Percentiles rank a stretch among this genome's conserved stretches.
Conservation (phyloP, 73 alveolate genomes). For the Stentor coeruleus region DNA sequence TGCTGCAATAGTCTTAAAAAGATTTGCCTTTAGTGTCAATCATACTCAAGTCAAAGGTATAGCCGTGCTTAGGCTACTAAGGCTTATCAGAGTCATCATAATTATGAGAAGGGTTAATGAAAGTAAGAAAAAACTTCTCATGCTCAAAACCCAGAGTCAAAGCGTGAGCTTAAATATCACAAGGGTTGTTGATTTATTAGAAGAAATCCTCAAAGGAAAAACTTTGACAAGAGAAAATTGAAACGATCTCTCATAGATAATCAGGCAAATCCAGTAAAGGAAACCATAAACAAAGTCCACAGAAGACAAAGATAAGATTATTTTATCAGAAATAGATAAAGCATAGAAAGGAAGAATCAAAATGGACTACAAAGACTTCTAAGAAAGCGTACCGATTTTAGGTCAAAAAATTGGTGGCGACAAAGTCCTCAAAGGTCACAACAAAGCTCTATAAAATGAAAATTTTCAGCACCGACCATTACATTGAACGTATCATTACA, state of each 20-base stretch:
- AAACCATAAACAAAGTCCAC: slow-evolving; percentile 21
- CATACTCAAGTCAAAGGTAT: slow-evolving; percentile 32
- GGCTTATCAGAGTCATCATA: slow-evolving; percentile 59
- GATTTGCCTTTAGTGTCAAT: slow-evolving; percentile 42
- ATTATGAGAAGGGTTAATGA: slow-evolving; percentile 61
- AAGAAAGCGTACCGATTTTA: neutral
- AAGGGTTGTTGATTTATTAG: slow-evolving; percentile 12
- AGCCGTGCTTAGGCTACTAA: slow-evolving; percentile 49
- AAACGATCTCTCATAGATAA: neutral
- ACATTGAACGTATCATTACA: neutral
- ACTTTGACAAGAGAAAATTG: neutral
- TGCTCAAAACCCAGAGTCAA: slow-evolving; percentile 41
- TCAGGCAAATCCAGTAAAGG: neutral
- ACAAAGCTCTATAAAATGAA: slow-evolving; percentile 7
- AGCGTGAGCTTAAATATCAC: slow-evolving; percentile 20
- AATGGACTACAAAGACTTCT: no score
- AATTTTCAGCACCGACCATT: neutral
- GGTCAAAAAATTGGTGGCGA: slow-evolving; percentile 18
- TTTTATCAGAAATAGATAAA: neutral
- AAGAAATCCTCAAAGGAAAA: slow-evolving; percentile 10
- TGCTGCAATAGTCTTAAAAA: slow-evolving; percentile 41
- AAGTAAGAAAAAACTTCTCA: slow-evolving; percentile 29
- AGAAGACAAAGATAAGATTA: neutral
- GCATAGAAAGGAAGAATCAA: no score
- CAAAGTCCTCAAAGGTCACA: neutral